Evolutionary conservation across 495 filamentous ascomycete species (phyloP).

Genomic region (Bryoglossum gracile): DNA sequence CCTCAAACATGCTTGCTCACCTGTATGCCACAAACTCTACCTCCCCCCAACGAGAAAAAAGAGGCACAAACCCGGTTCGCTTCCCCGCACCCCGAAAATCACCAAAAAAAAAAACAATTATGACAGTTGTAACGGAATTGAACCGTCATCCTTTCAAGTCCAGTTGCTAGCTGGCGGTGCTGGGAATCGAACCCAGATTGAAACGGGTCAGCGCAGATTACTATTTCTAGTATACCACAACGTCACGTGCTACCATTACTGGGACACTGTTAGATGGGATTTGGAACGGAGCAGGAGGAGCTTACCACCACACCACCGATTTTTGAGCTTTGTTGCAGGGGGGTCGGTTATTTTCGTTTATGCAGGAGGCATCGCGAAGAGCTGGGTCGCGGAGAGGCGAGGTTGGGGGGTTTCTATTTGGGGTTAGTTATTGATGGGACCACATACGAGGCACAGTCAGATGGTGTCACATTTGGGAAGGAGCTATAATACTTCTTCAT

Average conservation of each 20-base stretch:
- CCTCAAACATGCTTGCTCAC: too few species aligned
- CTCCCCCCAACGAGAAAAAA: too few species aligned
- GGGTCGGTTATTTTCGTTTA: too few species aligned
- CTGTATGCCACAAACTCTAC: too few species aligned
- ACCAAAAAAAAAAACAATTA: background rate
- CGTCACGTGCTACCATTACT: slow-evolving; percentile 2
- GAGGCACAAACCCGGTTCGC: too few species aligned
- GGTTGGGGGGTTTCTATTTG: too few species aligned
- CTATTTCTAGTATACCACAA: background rate
- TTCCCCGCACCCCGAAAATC: background rate
- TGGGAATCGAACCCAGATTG: slow-evolving; percentile 39
- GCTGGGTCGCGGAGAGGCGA: too few species aligned
- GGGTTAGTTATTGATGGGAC: too few species aligned
- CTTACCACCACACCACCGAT: slow-evolving; percentile 1
- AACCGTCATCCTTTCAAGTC: background rate
- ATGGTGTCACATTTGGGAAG: too few species aligned
- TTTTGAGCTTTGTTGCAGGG: background rate
- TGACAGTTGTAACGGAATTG: background rate
- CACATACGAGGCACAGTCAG: too few species aligned
- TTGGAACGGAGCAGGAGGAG: background rate
- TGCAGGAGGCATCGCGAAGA: too few species aligned
- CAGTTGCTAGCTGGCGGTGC: slow-evolving; percentile 27
- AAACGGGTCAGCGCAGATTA: slow-evolving; percentile 20
- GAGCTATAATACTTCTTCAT: too few species aligned
- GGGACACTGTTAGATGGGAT: background rate